phyloP scores from a whole-genome alignment of 495 filamentous ascomycete genomes.

The Penicillium crystallinum region DNA sequence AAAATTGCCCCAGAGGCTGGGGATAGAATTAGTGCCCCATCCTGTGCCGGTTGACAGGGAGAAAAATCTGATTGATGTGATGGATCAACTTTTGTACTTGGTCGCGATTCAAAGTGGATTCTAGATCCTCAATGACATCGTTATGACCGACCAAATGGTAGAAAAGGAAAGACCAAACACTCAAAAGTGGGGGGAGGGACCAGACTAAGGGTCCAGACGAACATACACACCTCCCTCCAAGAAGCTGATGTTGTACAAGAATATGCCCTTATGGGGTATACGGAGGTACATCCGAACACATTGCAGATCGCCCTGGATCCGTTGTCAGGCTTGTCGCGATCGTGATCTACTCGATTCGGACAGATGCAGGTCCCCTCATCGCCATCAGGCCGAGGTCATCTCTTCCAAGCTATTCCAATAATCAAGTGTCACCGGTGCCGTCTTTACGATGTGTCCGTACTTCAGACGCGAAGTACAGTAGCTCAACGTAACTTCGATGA shows the following conservation, averaged over 20 bases:
- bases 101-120: too few relatives aligned
- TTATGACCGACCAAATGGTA: not conserved
- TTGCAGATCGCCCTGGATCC: conserved; percentile 13
- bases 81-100: conserved; percentile 11
- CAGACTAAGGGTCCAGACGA: not conserved
- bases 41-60: conserved; percentile 2
- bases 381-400: not conserved
- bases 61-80: conserved; percentile 3
- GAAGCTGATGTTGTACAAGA: not conserved
- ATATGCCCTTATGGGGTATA: not conserved
- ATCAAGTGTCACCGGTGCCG: not conserved
- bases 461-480: not conserved
- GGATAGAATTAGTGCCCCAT: not conserved
- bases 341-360: conserved; percentile 9
- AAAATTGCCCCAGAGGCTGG: not conserved
- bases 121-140: not conserved
- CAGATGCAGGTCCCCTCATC: not conserved
- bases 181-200: not conserved
- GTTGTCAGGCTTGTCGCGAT: conserved; percentile 5
- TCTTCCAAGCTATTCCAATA: not conserved
- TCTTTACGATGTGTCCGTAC: conserved; percentile 13
- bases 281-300: not conserved
- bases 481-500: conserved; percentile 16
- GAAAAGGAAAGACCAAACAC: not conserved
- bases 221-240: not conserved